Evolutionary conservation across 495 filamentous ascomycete species (phyloP), one percentile per base, ranked within the genome.

Genomic region (Aspergillus leporis): DNA sequence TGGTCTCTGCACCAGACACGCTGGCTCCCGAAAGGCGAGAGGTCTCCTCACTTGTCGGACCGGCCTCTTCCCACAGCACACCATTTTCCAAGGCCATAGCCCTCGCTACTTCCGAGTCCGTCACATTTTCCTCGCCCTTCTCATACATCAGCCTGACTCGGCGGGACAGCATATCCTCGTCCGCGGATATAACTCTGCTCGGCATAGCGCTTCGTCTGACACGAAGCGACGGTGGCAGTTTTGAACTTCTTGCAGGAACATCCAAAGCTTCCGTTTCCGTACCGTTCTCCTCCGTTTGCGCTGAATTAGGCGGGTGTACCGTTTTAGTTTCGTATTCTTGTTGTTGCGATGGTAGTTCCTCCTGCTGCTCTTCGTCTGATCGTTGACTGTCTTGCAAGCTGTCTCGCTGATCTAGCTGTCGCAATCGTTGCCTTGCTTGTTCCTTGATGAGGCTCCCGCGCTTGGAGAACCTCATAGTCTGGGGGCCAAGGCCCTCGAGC

Each of bases 111-210:
- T 81, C 81, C 43, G 76, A 78, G 41, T 82, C 81, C 4, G 72
- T 80, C 19, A 80, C 82, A 21, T 76, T 76, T 43, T 85, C 85
- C 40, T 80, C 76, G 5, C 87, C 89, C 65, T 85, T 85, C 72
- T 92, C 90, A 76, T 97, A 97, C 90, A 96, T 92, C 62, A 91
- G 85, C 66, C 92, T 87, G 60, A 97, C 92, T 71, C 92, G 90
- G 70, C 88, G 86, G 61, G 91, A 95, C 66, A 95, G 82, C 80
- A 85, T 87, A 70, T 92, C 90, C 62, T 92, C 86, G 66, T 96
- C 92, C 25, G 88, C 82, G 52, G 92, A 92, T 56, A 78, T 74
- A 16, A 69, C 74, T 56, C 73, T 66, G 46, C 55, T 66, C 28
- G 64, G 65, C 45, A 71, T 66, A 60, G 62, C 75, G 43, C 67